phyloP scores from a whole-genome alignment of 805 yeast genomes.

The Schizosaccharomyces japonicus region DNA sequence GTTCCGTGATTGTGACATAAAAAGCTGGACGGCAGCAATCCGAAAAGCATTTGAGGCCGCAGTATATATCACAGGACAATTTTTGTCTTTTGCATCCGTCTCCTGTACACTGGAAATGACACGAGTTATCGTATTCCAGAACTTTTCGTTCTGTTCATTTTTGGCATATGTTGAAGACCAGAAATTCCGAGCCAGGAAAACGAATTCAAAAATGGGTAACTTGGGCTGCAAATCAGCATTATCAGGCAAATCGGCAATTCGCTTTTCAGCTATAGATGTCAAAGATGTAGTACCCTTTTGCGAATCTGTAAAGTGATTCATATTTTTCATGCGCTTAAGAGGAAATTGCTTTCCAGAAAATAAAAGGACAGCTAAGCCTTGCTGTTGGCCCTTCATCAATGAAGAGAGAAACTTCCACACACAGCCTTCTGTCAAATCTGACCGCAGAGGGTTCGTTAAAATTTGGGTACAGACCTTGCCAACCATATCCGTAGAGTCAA shows the following conservation, averaged over 20 bases:
- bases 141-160: not conserved
- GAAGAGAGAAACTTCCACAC: constrained; percentile 3
- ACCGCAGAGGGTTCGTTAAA: not conserved
- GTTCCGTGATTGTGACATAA: not conserved
- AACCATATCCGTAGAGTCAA: not conserved
- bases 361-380: not conserved
- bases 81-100: not conserved
- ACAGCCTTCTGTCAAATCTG: not conserved
- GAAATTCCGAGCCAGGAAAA: constrained; percentile 1
- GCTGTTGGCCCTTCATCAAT: not conserved
- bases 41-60: not conserved
- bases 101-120: not conserved
- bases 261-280: not conserved
- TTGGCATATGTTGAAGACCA: not conserved
- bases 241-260: not conserved
- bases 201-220: not conserved
- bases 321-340: not conserved
- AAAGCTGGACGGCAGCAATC: not conserved
- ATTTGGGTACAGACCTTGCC: not conserved
- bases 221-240: not conserved
- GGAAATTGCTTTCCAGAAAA: not conserved
- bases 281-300: not conserved
- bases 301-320: not conserved
- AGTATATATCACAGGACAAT: not conserved
- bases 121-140: constrained; percentile 9